Conservation (phyloP, 495 filamentous ascomycete genomes). For the Xylaria scruposa region DNA sequence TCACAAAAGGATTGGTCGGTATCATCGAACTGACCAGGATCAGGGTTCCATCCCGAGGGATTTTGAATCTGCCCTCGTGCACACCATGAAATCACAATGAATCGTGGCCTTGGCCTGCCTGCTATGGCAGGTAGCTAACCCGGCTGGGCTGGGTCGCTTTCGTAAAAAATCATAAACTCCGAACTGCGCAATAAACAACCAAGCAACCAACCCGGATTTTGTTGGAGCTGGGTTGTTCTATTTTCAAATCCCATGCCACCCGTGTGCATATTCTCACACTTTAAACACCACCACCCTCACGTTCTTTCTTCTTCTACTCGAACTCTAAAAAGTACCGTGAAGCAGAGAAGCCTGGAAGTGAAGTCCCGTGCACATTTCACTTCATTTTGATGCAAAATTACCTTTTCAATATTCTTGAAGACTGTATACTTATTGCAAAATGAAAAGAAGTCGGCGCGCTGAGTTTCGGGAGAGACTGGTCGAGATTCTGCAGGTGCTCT, state of each 20-base stretch:
- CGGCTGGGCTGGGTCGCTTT: not conserved
- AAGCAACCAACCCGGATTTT: not conserved
- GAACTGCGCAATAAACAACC: not conserved
- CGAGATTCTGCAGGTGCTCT: slow-evolving; percentile 34
- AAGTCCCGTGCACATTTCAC: not conserved
- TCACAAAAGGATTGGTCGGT: slow-evolving; percentile 20
- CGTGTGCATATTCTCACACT: slow-evolving; percentile 1
- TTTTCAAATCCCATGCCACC: slow-evolving; percentile 14
- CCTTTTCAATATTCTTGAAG: not conserved
- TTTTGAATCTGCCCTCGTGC: not conserved
- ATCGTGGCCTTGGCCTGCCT: slow-evolving; percentile 7
- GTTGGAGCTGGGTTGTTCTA: slow-evolving; percentile 3
- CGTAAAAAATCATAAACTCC: slow-evolving; percentile 6
- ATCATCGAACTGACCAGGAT: not conserved
- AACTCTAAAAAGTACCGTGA: slow-evolving; percentile 11
- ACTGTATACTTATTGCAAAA: not conserved
- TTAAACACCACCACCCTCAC: not conserved
- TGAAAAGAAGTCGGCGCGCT: slow-evolving; percentile 24
- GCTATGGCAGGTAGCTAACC: not conserved
- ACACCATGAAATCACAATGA: slow-evolving; percentile 4
- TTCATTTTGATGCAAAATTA: not conserved
- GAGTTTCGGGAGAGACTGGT: slow-evolving; percentile 28
- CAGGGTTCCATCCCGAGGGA: slow-evolving; percentile 19
- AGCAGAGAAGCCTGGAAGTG: not conserved
- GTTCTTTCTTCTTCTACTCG: not conserved